Base-by-base conservation (phyloP, 192 early-diverging fungal species). In the Dissophora globulifera region DNA sequence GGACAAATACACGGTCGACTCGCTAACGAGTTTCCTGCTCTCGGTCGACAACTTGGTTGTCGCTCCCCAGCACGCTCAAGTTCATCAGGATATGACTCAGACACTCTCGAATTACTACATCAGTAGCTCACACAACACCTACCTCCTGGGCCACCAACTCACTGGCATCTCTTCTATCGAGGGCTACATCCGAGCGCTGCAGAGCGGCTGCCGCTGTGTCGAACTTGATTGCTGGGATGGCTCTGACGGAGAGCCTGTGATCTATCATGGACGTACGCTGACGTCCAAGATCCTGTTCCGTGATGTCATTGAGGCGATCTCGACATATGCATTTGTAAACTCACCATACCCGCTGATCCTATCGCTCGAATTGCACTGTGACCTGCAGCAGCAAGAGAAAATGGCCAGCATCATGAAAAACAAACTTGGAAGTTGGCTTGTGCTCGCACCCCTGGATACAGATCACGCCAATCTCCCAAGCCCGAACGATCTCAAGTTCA, bases 181-280 rank as follows among this genome's bases (percentile, higher is more conserved):
- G 67, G 90, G 89, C 8, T 97, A 97, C 66, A 92, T 96, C 42
- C 82, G 93, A 20, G 93, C 92, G 13, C 79, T 97, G 47, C 90
- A 93, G 67, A 79, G 86, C 12, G 96, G 96, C 12, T 96, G 94
- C 64, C 86, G 93, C 26, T 96, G 95, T 78, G 83, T 96, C n/a
- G 95, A 96, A 79, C 67, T 96, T 47, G 96, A 97, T 78, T 93
- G 93, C 63, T 96, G 93, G 87, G 94, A 97, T 81, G 93, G 95
- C 0, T 78, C 89, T 11, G 85, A 87, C 50, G 90, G 88, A 20
- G 82, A 87, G 48, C 94, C 95, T 15, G 60, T 93, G 6, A 88
- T 96, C 20, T 93, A 89, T 46, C 96, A 97, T 64, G 94, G 94
- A 1, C 83, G 85, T 52, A 94, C 95, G 3, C 74, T 94, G 91